Evolutionary conservation across 805 yeast species (phyloP).

Genomic region (Blastobotrys chiropterorum): DNA sequence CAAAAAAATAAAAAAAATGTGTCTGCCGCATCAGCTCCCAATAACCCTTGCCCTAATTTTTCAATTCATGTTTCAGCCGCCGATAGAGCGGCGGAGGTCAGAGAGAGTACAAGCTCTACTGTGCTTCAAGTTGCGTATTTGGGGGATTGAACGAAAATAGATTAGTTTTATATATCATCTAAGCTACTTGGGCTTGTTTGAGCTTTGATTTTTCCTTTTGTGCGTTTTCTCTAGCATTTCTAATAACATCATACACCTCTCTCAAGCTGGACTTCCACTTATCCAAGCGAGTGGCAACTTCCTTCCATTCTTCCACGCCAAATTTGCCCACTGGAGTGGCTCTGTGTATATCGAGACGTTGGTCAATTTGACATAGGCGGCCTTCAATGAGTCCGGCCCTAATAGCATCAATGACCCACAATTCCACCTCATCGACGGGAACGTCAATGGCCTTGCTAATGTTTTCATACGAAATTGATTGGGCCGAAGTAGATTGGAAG

Average conservation of each 20-base stretch:
- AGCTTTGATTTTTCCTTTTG: slow-evolving; percentile 12
- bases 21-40: no score
- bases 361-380: slow-evolving; percentile 36
- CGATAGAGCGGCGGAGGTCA: background rate
- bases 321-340: slow-evolving; percentile 33
- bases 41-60: background rate
- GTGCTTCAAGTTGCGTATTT: no score
- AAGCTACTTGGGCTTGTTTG: background rate
- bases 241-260: slow-evolving; percentile 27
- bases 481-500: slow-evolving; percentile 8
- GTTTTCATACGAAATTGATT: slow-evolving; percentile 27
- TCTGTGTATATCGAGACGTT: slow-evolving; percentile 33
- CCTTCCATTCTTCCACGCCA: slow-evolving; percentile 34
- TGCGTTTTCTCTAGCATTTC: slow-evolving; percentile 25
- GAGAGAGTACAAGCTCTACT: no score
- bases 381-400: slow-evolving; percentile 38
- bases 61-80: background rate
- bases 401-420: slow-evolving; percentile 37
- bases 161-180: background rate
- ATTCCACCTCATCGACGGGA: slow-evolving; percentile 30
- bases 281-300: slow-evolving; percentile 28
- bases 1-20: no score
- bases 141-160: background rate
- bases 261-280: slow-evolving; percentile 32
- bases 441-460: slow-evolving; percentile 30